A percentile compares a stretch with the other conserved stretches of the same genome.
These are phyloP conservation scores for Akebia trifoliata DNA, from an alignment of 164 flowering plant genomes.

Conservation along the genomic window DNA sequence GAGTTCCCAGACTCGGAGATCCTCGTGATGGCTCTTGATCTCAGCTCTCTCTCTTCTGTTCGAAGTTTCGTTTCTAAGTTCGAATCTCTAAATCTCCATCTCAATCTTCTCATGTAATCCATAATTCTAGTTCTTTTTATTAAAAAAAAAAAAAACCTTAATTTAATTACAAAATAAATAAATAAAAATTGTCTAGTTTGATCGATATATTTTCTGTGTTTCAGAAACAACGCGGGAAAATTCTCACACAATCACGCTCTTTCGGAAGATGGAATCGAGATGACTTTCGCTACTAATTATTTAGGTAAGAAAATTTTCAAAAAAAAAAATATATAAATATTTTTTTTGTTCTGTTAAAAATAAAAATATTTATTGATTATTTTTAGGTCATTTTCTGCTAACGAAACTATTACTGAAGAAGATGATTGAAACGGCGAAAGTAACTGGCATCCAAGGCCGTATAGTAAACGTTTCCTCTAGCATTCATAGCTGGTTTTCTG, in stretches of 20 bases:
- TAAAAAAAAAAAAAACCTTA: too few relatives aligned
- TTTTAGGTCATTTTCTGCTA: constrained; percentile 77
- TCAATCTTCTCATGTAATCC: constrained; percentile 31
- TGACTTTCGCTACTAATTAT: constrained; percentile 95
- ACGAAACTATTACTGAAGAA: constrained; percentile 67
- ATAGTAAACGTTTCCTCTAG: constrained; percentile 90
- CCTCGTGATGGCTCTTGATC: constrained; percentile 76
- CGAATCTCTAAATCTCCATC: constrained; percentile 19
- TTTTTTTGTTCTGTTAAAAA: neutral
- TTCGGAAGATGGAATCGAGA: constrained; percentile 92
- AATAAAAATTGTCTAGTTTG: neutral
- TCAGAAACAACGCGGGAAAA: constrained; percentile 96
- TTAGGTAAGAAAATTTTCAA: constrained; percentile 47
- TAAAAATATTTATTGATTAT: neutral
- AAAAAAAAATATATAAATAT: neutral
- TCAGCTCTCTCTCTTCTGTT: constrained; percentile 79
- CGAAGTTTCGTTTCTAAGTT: constrained; percentile 22
- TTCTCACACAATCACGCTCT: constrained; percentile 64
- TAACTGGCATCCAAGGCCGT: constrained; percentile 73
- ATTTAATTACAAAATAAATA: too few relatives aligned
- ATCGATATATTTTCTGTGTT: neutral
- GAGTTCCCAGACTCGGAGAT: constrained; percentile 68
- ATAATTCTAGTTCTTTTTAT: too few relatives aligned
- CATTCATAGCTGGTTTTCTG: constrained; percentile 80
- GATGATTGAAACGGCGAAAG: constrained; percentile 71